A percentile compares a stretch with the other conserved stretches of the same genome.
These are phyloP conservation scores for Schrenkiella parvula DNA, from an alignment of 345 rosid genomes.

Conservation along the genomic window DNA sequence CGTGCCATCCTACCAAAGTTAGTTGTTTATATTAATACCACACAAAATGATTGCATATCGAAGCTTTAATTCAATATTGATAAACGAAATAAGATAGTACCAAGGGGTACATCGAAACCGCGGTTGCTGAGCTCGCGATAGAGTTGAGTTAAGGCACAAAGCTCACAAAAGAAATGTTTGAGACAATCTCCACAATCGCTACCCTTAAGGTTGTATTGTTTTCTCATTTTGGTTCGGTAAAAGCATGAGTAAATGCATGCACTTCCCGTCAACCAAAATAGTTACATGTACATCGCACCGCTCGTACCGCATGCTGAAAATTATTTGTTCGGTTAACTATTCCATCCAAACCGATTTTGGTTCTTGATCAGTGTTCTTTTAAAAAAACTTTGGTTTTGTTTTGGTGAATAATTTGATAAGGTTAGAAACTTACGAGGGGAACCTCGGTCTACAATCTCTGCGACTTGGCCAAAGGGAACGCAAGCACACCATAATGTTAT, in stretches of 20 bases:
- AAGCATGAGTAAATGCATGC: slow-evolving; percentile 54
- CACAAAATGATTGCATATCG: not conserved
- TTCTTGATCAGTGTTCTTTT: too few relatives aligned
- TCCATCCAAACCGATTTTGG: not conserved
- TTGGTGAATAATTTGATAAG: not conserved
- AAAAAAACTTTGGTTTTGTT: not conserved
- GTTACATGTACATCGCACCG: slow-evolving; percentile 41
- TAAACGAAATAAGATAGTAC: slow-evolving; percentile 10
- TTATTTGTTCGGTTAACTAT: not conserved
- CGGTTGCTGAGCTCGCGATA: slow-evolving; percentile 55
- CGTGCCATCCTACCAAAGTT: not conserved
- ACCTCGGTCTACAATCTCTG: slow-evolving; percentile 65
- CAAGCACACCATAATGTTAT: slow-evolving; percentile 72
- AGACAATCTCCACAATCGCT: slow-evolving; percentile 49
- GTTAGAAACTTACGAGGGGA: slow-evolving; percentile 37
- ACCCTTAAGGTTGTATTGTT: slow-evolving; percentile 49
- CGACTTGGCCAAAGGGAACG: slow-evolving; percentile 56
- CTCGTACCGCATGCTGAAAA: slow-evolving; percentile 50
- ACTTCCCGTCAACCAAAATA: slow-evolving; percentile 41
- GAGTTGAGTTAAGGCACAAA: slow-evolving; percentile 59
- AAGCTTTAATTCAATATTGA: not conserved
- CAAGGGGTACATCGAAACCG: slow-evolving; percentile 55
- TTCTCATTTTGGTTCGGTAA: slow-evolving; percentile 60
- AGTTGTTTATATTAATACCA: not conserved
- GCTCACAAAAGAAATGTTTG: slow-evolving; percentile 53